Base-by-base conservation (phyloP, 768 basidiomycete species). In the Podaxis sp. region DNA sequence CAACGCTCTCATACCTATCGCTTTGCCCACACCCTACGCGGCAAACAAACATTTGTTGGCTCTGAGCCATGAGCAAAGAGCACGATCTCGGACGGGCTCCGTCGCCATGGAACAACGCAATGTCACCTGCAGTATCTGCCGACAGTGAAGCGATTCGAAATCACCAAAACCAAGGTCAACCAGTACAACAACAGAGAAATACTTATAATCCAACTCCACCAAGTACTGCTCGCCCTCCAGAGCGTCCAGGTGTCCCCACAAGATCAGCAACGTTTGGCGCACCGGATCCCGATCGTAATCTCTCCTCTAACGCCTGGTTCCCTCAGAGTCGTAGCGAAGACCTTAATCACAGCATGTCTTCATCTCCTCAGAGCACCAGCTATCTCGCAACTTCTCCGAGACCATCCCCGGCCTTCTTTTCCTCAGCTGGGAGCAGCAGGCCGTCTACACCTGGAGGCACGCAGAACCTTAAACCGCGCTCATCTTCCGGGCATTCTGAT, bases 291-390 rank as follows among this genome's bases (percentile, higher is more conserved):
- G 77, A 82, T 73, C 79, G 81, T 67, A 78, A 76, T 69, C 75
- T 79, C 69, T 67, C 75, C 57, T 64, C 73, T 70, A 72, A 72
- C 66, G 62, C 65, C 61, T 66, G 71, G 47, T 59, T 67, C 47
- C 73, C 82, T 61, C 83, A 88, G 69, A 76, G 87, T 61, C 85
- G 81, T 57, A 91, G 89, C 74, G 83, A 88, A 67, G 90, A 90
- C 75, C 76, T 90, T 55, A 88, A 84, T 72, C 89, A 90, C 70
- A 67, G 72, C 50, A 65, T 70, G 27, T 67, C 70, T 37, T 68
- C 66, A 61, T 69, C 64, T 66, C 65, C 69, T 69, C 50, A 66
- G 66, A 64, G 46, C 56, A 64, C 59, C 36, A 63, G 47, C 61
- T 63, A 61, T 69, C 64, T 63, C 25, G 54, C 64, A 23, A 68